Conservation (phyloP, 495 filamentous ascomycete genomes). For the Apiosordaria backusii region DNA sequence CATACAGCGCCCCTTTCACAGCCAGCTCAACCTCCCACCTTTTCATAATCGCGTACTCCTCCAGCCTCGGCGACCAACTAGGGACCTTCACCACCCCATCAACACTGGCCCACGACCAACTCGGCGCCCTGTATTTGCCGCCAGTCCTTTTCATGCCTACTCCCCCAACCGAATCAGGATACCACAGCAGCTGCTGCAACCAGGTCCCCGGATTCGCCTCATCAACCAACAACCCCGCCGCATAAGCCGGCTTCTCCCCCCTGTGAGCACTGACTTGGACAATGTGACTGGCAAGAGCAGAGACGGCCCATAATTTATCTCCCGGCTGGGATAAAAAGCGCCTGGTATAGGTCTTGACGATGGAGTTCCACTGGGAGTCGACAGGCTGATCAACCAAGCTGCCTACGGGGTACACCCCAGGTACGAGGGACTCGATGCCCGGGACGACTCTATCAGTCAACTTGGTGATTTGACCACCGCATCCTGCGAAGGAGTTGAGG, state of each 20-base stretch:
- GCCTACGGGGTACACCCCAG: conserved; percentile 8
- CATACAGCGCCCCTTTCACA: background rate
- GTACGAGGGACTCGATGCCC: background rate
- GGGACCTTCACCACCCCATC: background rate
- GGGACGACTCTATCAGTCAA: background rate
- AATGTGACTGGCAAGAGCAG: conserved; percentile 9
- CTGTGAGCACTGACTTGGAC: background rate
- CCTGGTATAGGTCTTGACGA: conserved; percentile 11
- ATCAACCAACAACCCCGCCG: conserved; percentile 8
- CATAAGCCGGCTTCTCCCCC: conserved; percentile 8
- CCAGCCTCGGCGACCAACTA: background rate
- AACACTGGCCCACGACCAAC: background rate
- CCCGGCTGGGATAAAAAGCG: background rate
- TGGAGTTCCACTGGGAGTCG: conserved; percentile 1
- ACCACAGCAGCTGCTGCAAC: conserved; percentile 12
- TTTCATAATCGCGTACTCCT: background rate
- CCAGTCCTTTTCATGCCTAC: background rate
- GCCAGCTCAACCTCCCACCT: background rate
- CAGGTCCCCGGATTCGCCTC: conserved; percentile 1
- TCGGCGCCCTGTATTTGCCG: background rate
- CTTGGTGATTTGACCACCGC: background rate
- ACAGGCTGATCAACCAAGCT: conserved; percentile 7
- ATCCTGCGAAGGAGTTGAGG: conserved; percentile 11
- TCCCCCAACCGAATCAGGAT: background rate
- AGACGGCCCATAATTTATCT: conserved; percentile 10